These are phyloP conservation scores for Fusarium tricinctum DNA, from an alignment of 2,329 filamentous ascomycete genomes.

Conservation along the genomic window DNA sequence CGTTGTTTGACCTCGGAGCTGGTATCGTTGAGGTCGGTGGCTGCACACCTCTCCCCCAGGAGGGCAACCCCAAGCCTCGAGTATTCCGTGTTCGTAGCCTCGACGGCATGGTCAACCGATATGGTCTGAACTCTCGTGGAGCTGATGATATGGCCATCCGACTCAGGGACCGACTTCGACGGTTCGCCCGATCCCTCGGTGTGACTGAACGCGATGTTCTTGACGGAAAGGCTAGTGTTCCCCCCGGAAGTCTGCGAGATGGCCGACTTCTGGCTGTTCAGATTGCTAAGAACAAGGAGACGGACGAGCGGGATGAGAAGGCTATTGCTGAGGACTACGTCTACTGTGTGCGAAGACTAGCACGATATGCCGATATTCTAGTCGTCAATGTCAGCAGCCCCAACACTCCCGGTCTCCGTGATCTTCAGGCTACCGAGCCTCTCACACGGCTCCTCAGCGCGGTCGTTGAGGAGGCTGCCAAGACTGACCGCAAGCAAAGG, in stretches of 20 bases:
- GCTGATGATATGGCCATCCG: conserved; percentile 87
- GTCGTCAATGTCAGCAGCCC: conserved; percentile 98
- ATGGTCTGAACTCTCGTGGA: conserved; percentile 92
- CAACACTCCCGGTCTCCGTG: conserved; percentile 92
- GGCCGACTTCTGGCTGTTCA: conserved; percentile 90
- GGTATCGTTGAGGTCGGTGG: conserved; percentile 93
- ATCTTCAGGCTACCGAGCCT: conserved; percentile 86
- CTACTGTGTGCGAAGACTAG: conserved; percentile 87
- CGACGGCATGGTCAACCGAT: conserved; percentile 93
- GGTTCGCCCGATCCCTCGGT: conserved; percentile 80
- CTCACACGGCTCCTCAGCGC: conserved; percentile 84
- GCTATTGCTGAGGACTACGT: conserved; percentile 87
- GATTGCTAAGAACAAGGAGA: conserved; percentile 96
- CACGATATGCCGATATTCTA: conserved; percentile 92
- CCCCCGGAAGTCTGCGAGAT: conserved; percentile 81
- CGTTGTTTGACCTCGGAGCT: conserved; percentile 86
- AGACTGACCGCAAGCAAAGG: conserved; percentile 76
- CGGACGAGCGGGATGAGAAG: conserved; percentile 84
- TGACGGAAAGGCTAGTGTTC: conserved; percentile 81
- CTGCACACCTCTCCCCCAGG: conserved; percentile 87
- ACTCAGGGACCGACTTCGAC: conserved; percentile 81
- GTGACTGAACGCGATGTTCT: conserved; percentile 81
- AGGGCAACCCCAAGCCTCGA: conserved; percentile 87
- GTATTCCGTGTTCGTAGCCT: conserved; percentile 89
- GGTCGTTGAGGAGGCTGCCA: conserved; percentile 83